Percentiles rank a stretch among this genome's conserved stretches.
phyloP scores from a whole-genome alignment of 352 stramenopile genomes.

The Plasmopara halstedii region DNA sequence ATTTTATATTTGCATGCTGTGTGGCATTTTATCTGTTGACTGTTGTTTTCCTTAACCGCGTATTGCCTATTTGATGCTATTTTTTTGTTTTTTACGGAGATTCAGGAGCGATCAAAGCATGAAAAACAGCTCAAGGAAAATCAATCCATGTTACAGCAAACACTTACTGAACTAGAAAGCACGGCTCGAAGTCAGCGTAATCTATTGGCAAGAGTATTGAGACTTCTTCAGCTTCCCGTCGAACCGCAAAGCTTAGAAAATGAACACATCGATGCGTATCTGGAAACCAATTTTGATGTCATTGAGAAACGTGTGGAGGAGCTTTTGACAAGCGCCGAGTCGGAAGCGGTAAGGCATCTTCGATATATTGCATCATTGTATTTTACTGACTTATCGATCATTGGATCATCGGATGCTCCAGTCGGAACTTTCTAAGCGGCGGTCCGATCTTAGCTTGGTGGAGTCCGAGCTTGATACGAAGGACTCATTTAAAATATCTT shows the following conservation, averaged over 20 bases:
- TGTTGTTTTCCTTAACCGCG: conserved; percentile 46
- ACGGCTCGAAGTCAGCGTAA: conserved; percentile 47
- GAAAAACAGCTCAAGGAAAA: conserved; percentile 58
- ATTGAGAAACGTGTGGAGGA: conserved; percentile 54
- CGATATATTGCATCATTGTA: not conserved
- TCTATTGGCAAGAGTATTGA: conserved; percentile 45
- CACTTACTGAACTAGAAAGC: conserved; percentile 44
- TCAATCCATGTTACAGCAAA: conserved; percentile 58
- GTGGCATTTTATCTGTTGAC: conserved; percentile 4
- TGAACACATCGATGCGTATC: conserved; percentile 32
- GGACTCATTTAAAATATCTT: conserved; percentile 83
- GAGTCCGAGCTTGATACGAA: conserved; percentile 46
- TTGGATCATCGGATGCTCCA: conserved; percentile 32
- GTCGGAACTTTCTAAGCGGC: conserved; percentile 44
- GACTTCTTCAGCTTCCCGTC: conserved; percentile 40
- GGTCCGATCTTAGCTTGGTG: conserved; percentile 53
- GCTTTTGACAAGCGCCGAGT: conserved; percentile 44
- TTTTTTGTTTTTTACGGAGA: conserved; percentile 41
- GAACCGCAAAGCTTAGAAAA: conserved; percentile 17
- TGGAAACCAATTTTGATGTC: conserved; percentile 35
- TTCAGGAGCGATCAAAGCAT: conserved; percentile 62
- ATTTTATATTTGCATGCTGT: conserved; percentile 13
- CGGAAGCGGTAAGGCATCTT: conserved; percentile 36
- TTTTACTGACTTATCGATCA: not conserved
- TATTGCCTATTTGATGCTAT: conserved; percentile 22